These are phyloP conservation scores for Calycina marina DNA, from an alignment of 2,329 filamentous ascomycete genomes.

Conservation along the genomic window DNA sequence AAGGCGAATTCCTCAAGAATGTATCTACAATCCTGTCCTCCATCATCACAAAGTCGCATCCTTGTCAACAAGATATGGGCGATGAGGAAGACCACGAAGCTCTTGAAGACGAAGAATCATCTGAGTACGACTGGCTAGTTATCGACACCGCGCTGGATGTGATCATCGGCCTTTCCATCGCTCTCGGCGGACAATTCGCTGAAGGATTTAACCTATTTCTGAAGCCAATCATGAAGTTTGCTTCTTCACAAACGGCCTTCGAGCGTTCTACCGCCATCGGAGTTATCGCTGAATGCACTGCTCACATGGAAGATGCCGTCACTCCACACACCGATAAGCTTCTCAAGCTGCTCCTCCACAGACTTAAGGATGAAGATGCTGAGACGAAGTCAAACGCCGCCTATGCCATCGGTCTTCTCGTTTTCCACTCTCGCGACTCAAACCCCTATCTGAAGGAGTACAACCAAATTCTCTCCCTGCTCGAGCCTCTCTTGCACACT, in stretches of 20 bases:
- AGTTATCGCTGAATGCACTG: constrained; percentile 80
- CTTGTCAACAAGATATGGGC: constrained; percentile 81
- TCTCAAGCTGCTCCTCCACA: constrained; percentile 69
- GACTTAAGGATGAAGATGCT: constrained; percentile 74
- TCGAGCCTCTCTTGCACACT: constrained; percentile 71
- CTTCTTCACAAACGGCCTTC: constrained; percentile 69
- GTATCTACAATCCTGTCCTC: constrained; percentile 60
- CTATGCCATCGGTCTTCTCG: constrained; percentile 75
- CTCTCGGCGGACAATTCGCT: constrained; percentile 65
- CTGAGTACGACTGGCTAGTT: constrained; percentile 95
- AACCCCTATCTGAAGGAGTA: constrained; percentile 61
- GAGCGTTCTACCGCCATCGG: constrained; percentile 86
- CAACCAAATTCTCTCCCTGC: constrained; percentile 63
- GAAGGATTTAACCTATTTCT: constrained; percentile 95
- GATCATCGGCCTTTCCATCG: constrained; percentile 67
- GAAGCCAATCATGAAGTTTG: constrained; percentile 78
- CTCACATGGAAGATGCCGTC: constrained; percentile 68
- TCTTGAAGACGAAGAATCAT: constrained; percentile 54
- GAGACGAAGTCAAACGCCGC: constrained; percentile 93
- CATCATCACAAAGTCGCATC: constrained; percentile 80
- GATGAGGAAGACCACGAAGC: constrained; percentile 64
- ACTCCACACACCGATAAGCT: constrained; percentile 67
- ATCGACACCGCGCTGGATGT: constrained; percentile 91
- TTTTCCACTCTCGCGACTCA: constrained; percentile 62
- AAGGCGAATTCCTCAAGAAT: constrained; percentile 59